phyloP scores from a whole-genome alignment of 768 basidiomycete genomes.

The Boletus pseudopeckii region DNA sequence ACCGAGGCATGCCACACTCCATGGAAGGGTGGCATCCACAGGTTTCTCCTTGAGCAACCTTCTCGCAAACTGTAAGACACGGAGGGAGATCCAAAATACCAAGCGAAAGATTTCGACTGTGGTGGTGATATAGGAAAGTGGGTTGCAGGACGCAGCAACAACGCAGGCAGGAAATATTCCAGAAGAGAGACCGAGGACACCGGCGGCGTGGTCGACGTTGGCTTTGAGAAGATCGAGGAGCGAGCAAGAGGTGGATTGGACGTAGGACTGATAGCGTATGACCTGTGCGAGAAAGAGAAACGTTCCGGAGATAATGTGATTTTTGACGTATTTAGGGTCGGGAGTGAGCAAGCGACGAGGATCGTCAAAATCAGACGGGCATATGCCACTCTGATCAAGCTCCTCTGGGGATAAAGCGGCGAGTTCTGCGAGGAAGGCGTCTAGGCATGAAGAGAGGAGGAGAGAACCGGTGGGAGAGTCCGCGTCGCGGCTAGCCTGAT shows the following conservation, averaged over 20 bases:
- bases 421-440: slow-evolving; percentile 49
- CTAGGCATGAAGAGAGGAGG: slow-evolving; percentile 49
- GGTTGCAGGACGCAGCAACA: slow-evolving; percentile 41
- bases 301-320: slow-evolving; percentile 48
- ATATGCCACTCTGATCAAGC: slow-evolving; percentile 36
- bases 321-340: slow-evolving; percentile 35
- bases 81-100: slow-evolving; percentile 51
- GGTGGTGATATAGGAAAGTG: slow-evolving; percentile 40
- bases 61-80: slow-evolving; percentile 35
- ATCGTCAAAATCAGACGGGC: slow-evolving; percentile 42
- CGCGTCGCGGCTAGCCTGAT: slow-evolving; percentile 42
- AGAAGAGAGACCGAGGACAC: slow-evolving; percentile 54
- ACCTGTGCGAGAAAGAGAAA: slow-evolving; percentile 50
- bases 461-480: slow-evolving; percentile 39
- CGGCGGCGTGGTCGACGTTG: slow-evolving; percentile 35
- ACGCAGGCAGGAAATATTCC: slow-evolving; percentile 54
- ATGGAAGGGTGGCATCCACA: slow-evolving; percentile 33
- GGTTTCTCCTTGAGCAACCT: slow-evolving; percentile 16
- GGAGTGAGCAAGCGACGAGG: slow-evolving; percentile 40
- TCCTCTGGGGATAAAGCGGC: slow-evolving; percentile 40
- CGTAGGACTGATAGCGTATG: slow-evolving; percentile 49
- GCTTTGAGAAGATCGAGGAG: slow-evolving; percentile 30
- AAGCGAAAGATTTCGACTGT: slow-evolving; percentile 49
- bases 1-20: slow-evolving; percentile 44
- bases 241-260: slow-evolving; percentile 23